A percentile compares a stretch with the other conserved stretches of the same genome.
phyloP scores from a whole-genome alignment of 352 stramenopile genomes.

The Salisapilia sapeloensis region DNA sequence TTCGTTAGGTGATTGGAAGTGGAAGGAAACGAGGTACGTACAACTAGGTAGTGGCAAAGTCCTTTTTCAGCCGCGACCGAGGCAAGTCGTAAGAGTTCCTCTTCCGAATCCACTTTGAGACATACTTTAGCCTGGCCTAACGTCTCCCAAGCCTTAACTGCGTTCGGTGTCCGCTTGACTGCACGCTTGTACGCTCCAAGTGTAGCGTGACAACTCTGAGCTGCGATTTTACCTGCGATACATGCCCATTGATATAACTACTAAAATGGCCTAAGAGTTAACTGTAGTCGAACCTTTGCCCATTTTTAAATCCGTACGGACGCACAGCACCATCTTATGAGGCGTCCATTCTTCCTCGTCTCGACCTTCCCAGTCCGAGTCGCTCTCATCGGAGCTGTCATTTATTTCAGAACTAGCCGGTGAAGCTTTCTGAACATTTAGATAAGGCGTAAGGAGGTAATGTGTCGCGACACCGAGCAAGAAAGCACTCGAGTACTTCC shows the following conservation, averaged over 20 bases:
- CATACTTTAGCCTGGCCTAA: slow-evolving; percentile 76
- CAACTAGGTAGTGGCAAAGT: slow-evolving; percentile 70
- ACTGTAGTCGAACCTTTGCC: slow-evolving; percentile 81
- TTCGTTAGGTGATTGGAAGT: neutral
- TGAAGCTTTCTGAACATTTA: slow-evolving; percentile 8
- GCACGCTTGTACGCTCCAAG: slow-evolving; percentile 91
- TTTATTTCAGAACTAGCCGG: slow-evolving; percentile 1
- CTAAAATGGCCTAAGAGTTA: slow-evolving; percentile 23
- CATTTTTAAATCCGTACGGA: slow-evolving; percentile 92
- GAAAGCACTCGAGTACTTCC: slow-evolving; percentile 68
- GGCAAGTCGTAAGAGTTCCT: slow-evolving; percentile 57
- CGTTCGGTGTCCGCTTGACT: slow-evolving; percentile 51
- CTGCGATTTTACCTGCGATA: slow-evolving; percentile 60
- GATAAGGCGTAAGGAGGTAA: slow-evolving; percentile 25
- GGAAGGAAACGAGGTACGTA: slow-evolving; percentile 7
- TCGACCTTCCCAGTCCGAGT: slow-evolving; percentile 33
- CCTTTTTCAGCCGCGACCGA: slow-evolving; percentile 35
- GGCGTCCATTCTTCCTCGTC: slow-evolving; percentile 39
- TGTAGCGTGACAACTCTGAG: slow-evolving; percentile 82
- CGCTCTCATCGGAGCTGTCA: slow-evolving; percentile 22
- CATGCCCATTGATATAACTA: neutral
- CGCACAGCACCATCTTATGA: slow-evolving; percentile 91
- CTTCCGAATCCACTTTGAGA: slow-evolving; percentile 73
- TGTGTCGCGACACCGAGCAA: slow-evolving; percentile 48
- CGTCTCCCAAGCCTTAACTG: slow-evolving; percentile 61